phyloP scores from a whole-genome alignment of 768 basidiomycete genomes.

The Leccinum arenicola region DNA sequence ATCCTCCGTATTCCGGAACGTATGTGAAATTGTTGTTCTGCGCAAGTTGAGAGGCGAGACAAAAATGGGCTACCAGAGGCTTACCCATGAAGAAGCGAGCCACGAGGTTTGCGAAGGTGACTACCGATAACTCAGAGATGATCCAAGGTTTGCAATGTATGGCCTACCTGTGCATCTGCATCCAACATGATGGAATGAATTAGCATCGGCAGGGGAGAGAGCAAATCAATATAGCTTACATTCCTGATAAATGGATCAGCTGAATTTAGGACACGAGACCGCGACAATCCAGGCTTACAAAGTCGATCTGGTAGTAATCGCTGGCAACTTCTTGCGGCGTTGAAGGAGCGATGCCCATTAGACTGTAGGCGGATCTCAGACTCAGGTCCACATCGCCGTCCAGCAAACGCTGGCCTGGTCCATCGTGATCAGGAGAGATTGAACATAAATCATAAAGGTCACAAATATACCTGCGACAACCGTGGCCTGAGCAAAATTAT shows the following conservation, averaged over 20 bases:
- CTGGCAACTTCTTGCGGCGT: slow-evolving; percentile 47
- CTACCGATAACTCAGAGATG: slow-evolving; percentile 38
- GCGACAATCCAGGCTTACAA: slow-evolving; percentile 13
- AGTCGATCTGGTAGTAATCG: slow-evolving; percentile 56
- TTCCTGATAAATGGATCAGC: slow-evolving; percentile 22
- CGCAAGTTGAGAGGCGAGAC: background rate
- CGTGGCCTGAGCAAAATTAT: slow-evolving; percentile 41
- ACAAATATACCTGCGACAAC: slow-evolving; percentile 41
- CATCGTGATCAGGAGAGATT: slow-evolving; percentile 34
- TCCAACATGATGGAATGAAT: background rate
- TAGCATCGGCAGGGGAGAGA: background rate
- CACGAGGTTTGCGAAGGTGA: slow-evolving; percentile 62
- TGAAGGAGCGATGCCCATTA: slow-evolving; percentile 45
- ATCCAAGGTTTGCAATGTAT: background rate
- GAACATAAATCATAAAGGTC: slow-evolving; percentile 25
- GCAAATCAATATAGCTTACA: slow-evolving; percentile 17
- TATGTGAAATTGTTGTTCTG: slow-evolving; percentile 64
- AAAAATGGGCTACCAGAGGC: background rate
- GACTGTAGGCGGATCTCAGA: slow-evolving; percentile 50
- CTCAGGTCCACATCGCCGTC: slow-evolving; percentile 47
- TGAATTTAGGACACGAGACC: background rate
- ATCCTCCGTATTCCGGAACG: slow-evolving; percentile 52
- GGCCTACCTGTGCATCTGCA: slow-evolving; percentile 28
- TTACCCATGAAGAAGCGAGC: slow-evolving; percentile 65
- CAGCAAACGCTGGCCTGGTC: slow-evolving; percentile 13